Evolutionary conservation across 495 filamentous ascomycete genomes (phyloP), one percentile per base, ranked within the genome.

Genomic region (Xylaria telfairii): DNA sequence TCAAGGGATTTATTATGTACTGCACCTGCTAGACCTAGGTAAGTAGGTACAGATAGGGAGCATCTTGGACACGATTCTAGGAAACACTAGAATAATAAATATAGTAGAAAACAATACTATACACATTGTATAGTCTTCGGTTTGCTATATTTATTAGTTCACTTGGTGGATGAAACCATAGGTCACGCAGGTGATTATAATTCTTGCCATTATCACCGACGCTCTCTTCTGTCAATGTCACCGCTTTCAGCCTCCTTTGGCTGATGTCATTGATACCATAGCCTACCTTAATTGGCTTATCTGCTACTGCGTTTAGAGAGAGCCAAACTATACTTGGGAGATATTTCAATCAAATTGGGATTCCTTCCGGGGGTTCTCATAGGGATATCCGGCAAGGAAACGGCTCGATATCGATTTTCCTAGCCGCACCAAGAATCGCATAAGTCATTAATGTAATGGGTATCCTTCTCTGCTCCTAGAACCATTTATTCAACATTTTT

Each of bases 401-500:
- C 30, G 4, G n/a, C 32, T 41, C 41, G 2, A 42, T 39, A 1
- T 28, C 30, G n/a, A 19, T 42, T 41, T 42, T 26, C 6, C 53
- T 12, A 26, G n/a, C 34, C 26, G 34, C 56, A 34, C 32, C 13
- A 63, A 63, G 19, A 44, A 17, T 26, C 26, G 46, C 30, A 39
- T 21, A 54, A 41, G 34, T 9, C 24, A 63, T 63, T 59, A 69
- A 69, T 67, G 42, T n/a, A 63, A 71, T 53, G 73, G 73, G 73
- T 78, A 77, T 77, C 73, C 69, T 49, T 46, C 64, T 67, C 47
- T 49, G 41, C 62, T 47, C 41, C 30, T 66, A 73, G 42, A 60
- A 53, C 34, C 41, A 49, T 72, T 68, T 75, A 68, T 65, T 74
- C 54, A 70, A 62, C n/a, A 70, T 62, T 69, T 63, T 53, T 56